These are phyloP conservation scores for Backusella circina DNA, from an alignment of 192 early-diverging fungal genomes.

Conservation along the genomic window DNA sequence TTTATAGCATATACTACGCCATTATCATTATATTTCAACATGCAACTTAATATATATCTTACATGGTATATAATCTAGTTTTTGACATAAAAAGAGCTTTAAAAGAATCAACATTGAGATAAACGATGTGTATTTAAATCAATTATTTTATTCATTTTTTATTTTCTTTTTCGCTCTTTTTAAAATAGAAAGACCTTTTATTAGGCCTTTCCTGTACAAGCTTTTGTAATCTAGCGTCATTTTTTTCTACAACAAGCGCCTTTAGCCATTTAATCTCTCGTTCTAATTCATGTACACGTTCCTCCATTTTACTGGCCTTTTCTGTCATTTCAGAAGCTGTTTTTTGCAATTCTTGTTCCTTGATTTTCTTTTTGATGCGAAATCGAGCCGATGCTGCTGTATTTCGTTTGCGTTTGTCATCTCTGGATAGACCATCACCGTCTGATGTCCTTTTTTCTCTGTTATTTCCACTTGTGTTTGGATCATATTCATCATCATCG, in stretches of 20 bases:
- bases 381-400: slow-evolving; percentile 93
- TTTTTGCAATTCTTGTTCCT: slow-evolving; percentile 78
- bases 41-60: too few species aligned
- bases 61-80: too few species aligned
- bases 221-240: slow-evolving; percentile 21
- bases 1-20: too few species aligned
- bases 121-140: neutral
- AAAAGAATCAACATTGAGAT: too few species aligned
- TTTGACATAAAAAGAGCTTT: too few species aligned
- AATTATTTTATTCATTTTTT: neutral
- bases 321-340: slow-evolving; percentile 77
- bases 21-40: too few species aligned
- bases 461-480: neutral
- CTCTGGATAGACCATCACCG: slow-evolving; percentile 30
- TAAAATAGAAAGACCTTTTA: neutral
- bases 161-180: neutral
- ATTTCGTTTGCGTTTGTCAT: slow-evolving; percentile 89
- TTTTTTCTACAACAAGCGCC: slow-evolving; percentile 27
- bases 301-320: slow-evolving; percentile 71
- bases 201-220: neutral
- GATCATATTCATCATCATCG: neutral
- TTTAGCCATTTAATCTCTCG: slow-evolving; percentile 88
- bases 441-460: neutral
- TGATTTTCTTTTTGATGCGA: slow-evolving; percentile 89
- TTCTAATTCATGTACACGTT: slow-evolving; percentile 77